Conservation (phyloP, 305 asterid species). For the Plantago lanceolata region DNA sequence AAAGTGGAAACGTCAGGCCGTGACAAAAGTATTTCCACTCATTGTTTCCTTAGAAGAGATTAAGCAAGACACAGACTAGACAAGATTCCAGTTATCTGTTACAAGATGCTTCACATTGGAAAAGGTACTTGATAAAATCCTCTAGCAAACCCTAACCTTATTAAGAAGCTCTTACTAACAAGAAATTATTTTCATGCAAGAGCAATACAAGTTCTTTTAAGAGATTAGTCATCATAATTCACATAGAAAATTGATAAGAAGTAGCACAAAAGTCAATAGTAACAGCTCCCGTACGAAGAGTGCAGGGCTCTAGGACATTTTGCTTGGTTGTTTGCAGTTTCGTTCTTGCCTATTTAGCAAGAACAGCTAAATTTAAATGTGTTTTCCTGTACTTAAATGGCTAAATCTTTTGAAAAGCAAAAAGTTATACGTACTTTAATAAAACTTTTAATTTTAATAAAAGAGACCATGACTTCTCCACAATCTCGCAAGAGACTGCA, state of each 20-base stretch:
- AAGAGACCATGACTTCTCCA: too few relatives aligned
- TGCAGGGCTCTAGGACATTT: neutral
- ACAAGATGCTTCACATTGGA: neutral
- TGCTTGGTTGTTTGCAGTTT: neutral
- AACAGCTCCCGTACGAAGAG: neutral
- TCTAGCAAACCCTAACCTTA: neutral
- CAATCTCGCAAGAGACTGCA: too few relatives aligned
- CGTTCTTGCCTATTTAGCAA: neutral
- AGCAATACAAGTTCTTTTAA: neutral
- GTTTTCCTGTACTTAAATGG: too few relatives aligned
- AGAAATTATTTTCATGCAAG: neutral
- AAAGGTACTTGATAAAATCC: neutral
- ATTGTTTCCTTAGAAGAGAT: constrained; percentile 3
- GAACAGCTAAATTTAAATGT: too few relatives aligned
- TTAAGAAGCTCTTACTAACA: neutral
- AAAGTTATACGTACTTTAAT: too few relatives aligned
- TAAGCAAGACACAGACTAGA: constrained; percentile 17
- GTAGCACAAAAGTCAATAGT: neutral
- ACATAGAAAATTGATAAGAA: neutral
- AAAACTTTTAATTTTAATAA: too few relatives aligned
- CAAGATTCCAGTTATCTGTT: neutral
- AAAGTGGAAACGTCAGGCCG: neutral
- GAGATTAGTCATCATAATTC: neutral
- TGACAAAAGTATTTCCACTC: constrained; percentile 5
- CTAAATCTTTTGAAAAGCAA: too few relatives aligned